Conservation (phyloP, 2,329 filamentous ascomycete species). For the Neofusicoccum parvum region DNA sequence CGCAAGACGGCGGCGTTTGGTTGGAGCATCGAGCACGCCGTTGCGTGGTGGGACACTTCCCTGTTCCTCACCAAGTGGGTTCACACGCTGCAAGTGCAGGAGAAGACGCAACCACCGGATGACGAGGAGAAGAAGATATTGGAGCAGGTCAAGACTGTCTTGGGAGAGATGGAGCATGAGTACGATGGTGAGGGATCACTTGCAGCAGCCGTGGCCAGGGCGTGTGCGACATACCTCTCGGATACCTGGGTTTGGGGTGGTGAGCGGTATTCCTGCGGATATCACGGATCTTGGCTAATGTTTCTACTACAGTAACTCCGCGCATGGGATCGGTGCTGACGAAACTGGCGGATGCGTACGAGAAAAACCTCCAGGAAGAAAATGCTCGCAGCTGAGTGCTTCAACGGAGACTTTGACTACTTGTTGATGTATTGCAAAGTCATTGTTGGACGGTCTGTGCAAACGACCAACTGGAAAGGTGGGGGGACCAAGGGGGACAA, state of each 20-base stretch:
- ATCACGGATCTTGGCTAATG: neutral
- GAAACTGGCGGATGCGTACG: constrained; percentile 22
- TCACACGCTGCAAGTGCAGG: constrained; percentile 32
- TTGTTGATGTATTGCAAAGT: neutral
- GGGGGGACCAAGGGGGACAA: neutral
- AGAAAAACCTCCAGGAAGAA: neutral
- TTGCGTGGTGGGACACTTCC: constrained; percentile 38
- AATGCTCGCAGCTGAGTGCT: neutral
- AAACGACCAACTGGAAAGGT: neutral
- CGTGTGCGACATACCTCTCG: constrained; percentile 33
- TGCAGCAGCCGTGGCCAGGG: constrained; percentile 32
- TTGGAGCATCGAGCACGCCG: constrained; percentile 39
- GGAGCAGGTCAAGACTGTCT: constrained; percentile 27
- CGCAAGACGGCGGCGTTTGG: constrained; percentile 37
- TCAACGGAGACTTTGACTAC: no score
- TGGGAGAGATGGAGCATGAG: constrained; percentile 30
- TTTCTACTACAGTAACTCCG: constrained; percentile 23
- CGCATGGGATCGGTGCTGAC: constrained; percentile 27
- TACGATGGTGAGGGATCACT: constrained; percentile 25
- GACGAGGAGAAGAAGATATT: constrained; percentile 31
- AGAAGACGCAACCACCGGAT: constrained; percentile 22
- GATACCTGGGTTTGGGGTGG: constrained; percentile 30
- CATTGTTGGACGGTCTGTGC: neutral
- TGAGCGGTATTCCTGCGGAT: neutral
- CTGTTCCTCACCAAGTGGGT: constrained; percentile 39